Conservation (phyloP, 2,329 filamentous ascomycete species). For the Gaeumannomyces sp. region DNA sequence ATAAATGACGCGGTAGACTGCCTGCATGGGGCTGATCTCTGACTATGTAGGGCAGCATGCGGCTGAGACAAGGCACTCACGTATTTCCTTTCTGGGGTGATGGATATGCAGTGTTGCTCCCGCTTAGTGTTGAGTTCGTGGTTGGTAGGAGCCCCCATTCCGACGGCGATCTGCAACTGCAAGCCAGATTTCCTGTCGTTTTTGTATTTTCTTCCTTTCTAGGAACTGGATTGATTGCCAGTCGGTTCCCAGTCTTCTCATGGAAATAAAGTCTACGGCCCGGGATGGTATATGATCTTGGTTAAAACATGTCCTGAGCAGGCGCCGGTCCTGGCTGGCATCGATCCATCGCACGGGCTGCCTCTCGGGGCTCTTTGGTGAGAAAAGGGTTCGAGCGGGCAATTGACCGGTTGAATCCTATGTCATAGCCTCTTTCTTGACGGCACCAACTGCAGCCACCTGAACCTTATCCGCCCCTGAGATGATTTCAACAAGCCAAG, state of each 20-base stretch:
- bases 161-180: background rate
- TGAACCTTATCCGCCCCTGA: background rate
- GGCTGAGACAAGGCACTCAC: slow-evolving; percentile 2
- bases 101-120: slow-evolving; percentile 11
- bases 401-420: background rate
- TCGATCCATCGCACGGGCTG: background rate
- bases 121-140: slow-evolving; percentile 11
- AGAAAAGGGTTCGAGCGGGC: background rate
- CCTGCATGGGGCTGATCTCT: no score
- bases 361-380: background rate
- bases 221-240: background rate
- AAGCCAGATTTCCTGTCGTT: background rate
- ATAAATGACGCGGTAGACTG: background rate
- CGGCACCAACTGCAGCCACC: background rate
- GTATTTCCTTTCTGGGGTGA: slow-evolving; percentile 14
- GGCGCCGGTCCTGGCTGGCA: no score
- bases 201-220: background rate
- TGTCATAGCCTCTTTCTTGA: background rate
- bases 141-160: slow-evolving; percentile 13
- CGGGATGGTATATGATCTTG: background rate
- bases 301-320: background rate
- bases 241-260: no score
- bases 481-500: background rate
- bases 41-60: no score
- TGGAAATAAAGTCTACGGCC: background rate